Evolutionary conservation across 2,329 filamentous ascomycete genomes (phyloP).

Genomic region (Ophidiomyces ophidiicola): DNA sequence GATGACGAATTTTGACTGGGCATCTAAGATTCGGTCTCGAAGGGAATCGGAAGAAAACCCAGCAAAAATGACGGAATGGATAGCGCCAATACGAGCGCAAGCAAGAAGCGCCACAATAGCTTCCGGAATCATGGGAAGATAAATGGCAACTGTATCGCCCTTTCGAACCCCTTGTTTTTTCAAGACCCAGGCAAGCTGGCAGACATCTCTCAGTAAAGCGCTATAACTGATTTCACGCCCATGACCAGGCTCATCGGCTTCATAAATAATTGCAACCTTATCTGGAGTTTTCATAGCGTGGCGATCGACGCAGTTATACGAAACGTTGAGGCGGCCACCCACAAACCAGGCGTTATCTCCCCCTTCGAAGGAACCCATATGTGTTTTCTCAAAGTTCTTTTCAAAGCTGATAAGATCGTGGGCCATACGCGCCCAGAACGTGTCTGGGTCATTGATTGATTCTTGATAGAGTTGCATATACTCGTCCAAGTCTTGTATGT

Average conservation of each 20-base stretch:
- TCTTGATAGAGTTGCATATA: constrained; percentile 58
- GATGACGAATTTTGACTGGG: constrained; percentile 82
- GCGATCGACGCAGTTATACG: constrained; percentile 93
- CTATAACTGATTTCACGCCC: constrained; percentile 85
- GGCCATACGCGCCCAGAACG: constrained; percentile 80
- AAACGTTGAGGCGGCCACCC: constrained; percentile 86
- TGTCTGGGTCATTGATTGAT: constrained; percentile 77
- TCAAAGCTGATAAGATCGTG: constrained; percentile 86
- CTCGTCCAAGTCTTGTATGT: constrained; percentile 48
- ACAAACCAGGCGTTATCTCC: constrained; percentile 92
- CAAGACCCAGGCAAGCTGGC: constrained; percentile 70
- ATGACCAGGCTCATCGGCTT: constrained; percentile 80
- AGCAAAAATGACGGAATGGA: constrained; percentile 96
- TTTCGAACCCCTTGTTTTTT: constrained; percentile 95
- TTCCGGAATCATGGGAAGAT: constrained; percentile 98
- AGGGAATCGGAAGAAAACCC: constrained; percentile 95
- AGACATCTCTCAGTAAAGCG: constrained; percentile 87
- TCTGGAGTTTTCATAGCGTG: constrained; percentile 92
- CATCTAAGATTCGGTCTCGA: constrained; percentile 86
- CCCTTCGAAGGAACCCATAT: constrained; percentile 58
- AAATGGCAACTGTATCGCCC: constrained; percentile 93
- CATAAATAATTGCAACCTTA: constrained; percentile 94
- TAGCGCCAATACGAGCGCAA: constrained; percentile 79
- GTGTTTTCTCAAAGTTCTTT: constrained; percentile 81
- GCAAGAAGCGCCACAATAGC: constrained; percentile 84